Conservation (phyloP, 2,329 filamentous ascomycete species). For the Blastomyces gilchristii region DNA sequence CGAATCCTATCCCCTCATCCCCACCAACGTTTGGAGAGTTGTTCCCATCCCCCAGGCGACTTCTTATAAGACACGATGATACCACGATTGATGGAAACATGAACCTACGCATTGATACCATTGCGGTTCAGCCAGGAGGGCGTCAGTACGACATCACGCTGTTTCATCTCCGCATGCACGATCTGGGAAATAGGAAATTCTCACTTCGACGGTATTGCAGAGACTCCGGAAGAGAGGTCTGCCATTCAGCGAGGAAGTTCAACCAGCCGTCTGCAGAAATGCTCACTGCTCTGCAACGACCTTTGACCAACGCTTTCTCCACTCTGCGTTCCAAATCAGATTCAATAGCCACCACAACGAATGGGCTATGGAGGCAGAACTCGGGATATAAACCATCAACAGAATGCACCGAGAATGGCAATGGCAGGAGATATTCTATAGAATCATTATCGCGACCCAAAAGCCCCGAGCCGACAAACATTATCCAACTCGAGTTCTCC, state of each 20-base stretch:
- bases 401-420: constrained; percentile 31
- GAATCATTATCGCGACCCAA: background rate
- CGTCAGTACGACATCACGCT: constrained; percentile 59
- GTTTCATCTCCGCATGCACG: constrained; percentile 92
- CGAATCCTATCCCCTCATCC: constrained; percentile 63
- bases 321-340: constrained; percentile 48
- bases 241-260: constrained; percentile 66
- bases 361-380: constrained; percentile 45
- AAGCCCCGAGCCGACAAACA: constrained; percentile 53
- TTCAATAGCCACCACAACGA: constrained; percentile 32
- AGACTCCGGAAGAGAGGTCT: constrained; percentile 86
- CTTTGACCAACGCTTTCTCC: constrained; percentile 50
- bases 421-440: constrained; percentile 15
- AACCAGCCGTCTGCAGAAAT: constrained; percentile 44
- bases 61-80: constrained; percentile 83
- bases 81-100: constrained; percentile 86
- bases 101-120: constrained; percentile 83
- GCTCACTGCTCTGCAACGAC: constrained; percentile 46
- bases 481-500: constrained; percentile 84
- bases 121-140: constrained; percentile 47
- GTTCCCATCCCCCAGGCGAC: constrained; percentile 72
- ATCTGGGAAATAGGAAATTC: constrained; percentile 75
- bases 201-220: constrained; percentile 85
- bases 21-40: constrained; percentile 72
- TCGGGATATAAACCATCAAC: constrained; percentile 46